These are phyloP conservation scores for Durotheca rogersii DNA, from an alignment of 495 filamentous ascomycete genomes.

Conservation along the genomic window DNA sequence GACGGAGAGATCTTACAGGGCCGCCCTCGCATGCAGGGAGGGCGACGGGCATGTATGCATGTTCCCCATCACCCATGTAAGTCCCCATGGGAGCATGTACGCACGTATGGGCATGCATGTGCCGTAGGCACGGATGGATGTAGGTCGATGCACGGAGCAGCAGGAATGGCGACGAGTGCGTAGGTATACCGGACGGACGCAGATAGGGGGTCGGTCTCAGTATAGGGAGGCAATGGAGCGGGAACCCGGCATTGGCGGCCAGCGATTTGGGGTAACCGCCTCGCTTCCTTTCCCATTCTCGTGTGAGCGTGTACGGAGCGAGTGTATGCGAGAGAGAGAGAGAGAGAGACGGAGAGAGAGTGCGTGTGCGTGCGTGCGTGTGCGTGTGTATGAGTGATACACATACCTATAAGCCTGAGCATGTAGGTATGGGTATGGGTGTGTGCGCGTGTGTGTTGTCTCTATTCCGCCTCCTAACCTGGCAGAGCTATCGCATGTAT, in stretches of 20 bases:
- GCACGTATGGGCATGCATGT: no score
- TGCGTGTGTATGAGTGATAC: no score
- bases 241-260: constrained; percentile 14
- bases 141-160: no score
- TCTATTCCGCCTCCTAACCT: neutral
- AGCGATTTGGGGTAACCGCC: constrained; percentile 20
- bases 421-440: no score
- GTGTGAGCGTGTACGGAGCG: no score
- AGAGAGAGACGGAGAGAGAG: no score
- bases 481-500: constrained; percentile 29
- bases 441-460: neutral
- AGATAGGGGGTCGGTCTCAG: no score
- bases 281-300: constrained; percentile 2
- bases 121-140: no score
- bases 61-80: neutral
- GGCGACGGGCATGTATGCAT: neutral
- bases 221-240: neutral
- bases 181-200: neutral
- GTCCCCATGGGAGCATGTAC: no score
- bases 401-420: no score
- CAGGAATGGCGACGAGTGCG: neutral
- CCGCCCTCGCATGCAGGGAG: constrained; percentile 12
- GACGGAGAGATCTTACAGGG: constrained; percentile 13
- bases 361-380: no score
- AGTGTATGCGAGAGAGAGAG: no score